phyloP scores from a whole-genome alignment of 441 rosid genomes.

The Biscutella auriculata region DNA sequence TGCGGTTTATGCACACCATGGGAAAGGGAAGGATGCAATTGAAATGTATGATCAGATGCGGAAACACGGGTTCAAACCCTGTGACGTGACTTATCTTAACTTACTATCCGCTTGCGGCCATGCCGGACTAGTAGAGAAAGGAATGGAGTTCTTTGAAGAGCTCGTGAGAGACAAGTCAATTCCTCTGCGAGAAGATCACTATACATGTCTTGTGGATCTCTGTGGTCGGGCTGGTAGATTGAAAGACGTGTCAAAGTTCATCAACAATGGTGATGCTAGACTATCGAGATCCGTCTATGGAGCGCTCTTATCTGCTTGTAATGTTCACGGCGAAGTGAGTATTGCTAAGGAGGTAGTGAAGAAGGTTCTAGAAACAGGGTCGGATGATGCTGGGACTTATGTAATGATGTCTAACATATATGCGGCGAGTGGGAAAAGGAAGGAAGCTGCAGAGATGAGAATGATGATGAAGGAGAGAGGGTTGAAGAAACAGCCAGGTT shows the following conservation, averaged over 20 bases:
- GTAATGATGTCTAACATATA: conserved; percentile 46
- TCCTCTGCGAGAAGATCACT: conserved; percentile 45
- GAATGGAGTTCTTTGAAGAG: conserved; percentile 35
- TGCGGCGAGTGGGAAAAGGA: conserved; percentile 37
- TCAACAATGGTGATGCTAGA: conserved; percentile 21
- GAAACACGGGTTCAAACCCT: conserved; percentile 32
- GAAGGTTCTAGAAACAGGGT: conserved; percentile 36
- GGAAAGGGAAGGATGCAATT: conserved; percentile 44
- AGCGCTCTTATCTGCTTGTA: conserved; percentile 57
- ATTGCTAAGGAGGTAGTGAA: no score
- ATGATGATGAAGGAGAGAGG: conserved; percentile 44
- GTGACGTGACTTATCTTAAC: conserved; percentile 45
- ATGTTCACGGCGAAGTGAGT: conserved; percentile 31
- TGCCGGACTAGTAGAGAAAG: conserved; percentile 51
- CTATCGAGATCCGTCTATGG: conserved; percentile 41
- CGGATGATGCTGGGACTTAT: conserved; percentile 43
- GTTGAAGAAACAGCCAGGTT: conserved; percentile 59
- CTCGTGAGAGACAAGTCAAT: conserved; percentile 34
- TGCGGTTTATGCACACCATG: conserved; percentile 63
- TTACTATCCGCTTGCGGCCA: conserved; percentile 58
- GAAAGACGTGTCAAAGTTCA: conserved; percentile 34
- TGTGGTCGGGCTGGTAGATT: conserved; percentile 55
- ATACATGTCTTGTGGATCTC: conserved; percentile 52
- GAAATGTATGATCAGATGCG: conserved; percentile 43
- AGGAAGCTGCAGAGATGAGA: conserved; percentile 43